phyloP scores from a whole-genome alignment of 2,329 filamentous ascomycete species.

The Westerdykella ornata region DNA sequence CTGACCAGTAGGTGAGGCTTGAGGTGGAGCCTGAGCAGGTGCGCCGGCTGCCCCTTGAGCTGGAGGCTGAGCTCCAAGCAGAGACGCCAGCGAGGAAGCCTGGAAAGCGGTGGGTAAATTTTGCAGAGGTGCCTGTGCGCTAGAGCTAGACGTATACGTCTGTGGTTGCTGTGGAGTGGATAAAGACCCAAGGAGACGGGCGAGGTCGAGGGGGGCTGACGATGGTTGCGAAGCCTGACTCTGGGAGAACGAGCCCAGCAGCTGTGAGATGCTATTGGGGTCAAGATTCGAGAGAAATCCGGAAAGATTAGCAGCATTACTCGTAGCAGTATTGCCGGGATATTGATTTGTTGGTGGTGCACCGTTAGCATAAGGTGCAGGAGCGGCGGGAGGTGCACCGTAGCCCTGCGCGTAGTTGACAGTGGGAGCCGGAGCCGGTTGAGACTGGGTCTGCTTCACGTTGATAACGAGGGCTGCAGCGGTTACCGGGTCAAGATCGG shows the following conservation, averaged over 20 bases:
- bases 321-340: slow-evolving; percentile 12
- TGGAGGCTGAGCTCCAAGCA: slow-evolving; percentile 19
- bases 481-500: slow-evolving; percentile 68
- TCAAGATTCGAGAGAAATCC: slow-evolving; percentile 63
- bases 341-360: slow-evolving; percentile 35
- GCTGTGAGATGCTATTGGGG: slow-evolving; percentile 60
- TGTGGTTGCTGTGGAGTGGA: slow-evolving; percentile 22
- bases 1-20: slow-evolving; percentile 22
- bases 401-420: slow-evolving; percentile 25
- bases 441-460: slow-evolving; percentile 50
- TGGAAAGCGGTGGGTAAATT: slow-evolving; percentile 33
- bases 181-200: slow-evolving; percentile 34
- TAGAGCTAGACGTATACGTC: slow-evolving; percentile 15
- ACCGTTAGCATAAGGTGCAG: slow-evolving; percentile 28
- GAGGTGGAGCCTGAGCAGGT: slow-evolving; percentile 25
- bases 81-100: slow-evolving; percentile 26
- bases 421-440: slow-evolving; percentile 24
- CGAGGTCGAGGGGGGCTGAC: slow-evolving; percentile 30
- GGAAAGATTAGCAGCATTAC: slow-evolving; percentile 47
- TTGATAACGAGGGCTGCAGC: slow-evolving; percentile 75
- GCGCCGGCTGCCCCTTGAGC: slow-evolving; percentile 12
- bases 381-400: slow-evolving; percentile 21
- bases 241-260: slow-evolving; percentile 54
- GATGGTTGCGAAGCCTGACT: slow-evolving; percentile 22
- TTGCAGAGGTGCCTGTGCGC: slow-evolving; percentile 18